Base-by-base conservation (phyloP, 1,284 basidiomycete genomes). In the Paramarasmius palmivorus region DNA sequence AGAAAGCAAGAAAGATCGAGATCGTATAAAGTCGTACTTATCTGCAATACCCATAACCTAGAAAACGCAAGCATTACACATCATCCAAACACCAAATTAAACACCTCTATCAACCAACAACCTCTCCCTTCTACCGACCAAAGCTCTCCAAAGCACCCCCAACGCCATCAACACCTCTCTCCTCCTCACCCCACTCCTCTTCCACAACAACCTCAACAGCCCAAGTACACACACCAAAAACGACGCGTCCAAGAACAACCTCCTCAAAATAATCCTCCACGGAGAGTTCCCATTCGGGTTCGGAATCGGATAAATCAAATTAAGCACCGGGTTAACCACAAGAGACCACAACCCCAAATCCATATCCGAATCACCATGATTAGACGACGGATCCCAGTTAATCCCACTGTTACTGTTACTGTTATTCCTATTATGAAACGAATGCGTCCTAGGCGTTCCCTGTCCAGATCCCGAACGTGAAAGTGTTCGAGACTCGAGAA, bases 321-420 rank as follows among this genome's bases (percentile, higher is more conserved):
- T n/a, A n/a, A n/a, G n/a, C n/a, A n/a, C n/a, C 8, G 89, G 89
- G 53, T 77, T 79, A 12, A 90, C 69, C n/a, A 90, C 72, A 38
- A 86, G 62, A 9, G 89, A 81, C 90, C 90, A 92, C 73, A 92
- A 77, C 40, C 90, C 90, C 65, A 92, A 75, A 62, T 91, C 86
- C n/a, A n/a, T n/a, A 49, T 88, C 80, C 10, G 86, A 62, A 61
- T 90, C 84, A 85, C 84, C 90, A 7, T 74, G 68, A 38, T 70
- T 68, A 4, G 63, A 67, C 45, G 66, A 67, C 23, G 64, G 61
- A 4, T 71, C 57, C n/a, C n/a, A n/a, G n/a, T n/a, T n/a, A n/a
- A n/a, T n/a, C n/a, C n/a, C n/a, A n/a, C n/a, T n/a, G n/a, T n/a
- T n/a, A n/a, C n/a, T n/a, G n/a, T n/a, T n/a, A n/a, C n/a, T n/a